These are phyloP conservation scores for Ottelia alismoides DNA, from an alignment of 106 monocot species.

Conservation along the genomic window DNA sequence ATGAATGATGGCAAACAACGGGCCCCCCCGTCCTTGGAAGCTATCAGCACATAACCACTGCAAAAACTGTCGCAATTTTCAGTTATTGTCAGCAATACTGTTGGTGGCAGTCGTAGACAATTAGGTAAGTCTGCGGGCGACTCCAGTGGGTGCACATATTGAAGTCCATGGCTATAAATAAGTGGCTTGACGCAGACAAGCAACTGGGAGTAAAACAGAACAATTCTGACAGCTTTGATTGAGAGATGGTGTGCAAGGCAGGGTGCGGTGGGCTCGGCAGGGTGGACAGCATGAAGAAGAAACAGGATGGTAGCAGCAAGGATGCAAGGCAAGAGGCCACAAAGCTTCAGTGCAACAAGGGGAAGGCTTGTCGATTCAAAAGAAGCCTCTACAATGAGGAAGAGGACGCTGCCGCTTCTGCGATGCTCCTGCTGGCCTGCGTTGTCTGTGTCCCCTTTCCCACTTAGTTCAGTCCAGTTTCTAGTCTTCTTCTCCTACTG, in stretches of 20 bases:
- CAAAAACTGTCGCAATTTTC: not conserved
- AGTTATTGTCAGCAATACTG: not conserved
- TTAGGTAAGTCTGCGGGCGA: constrained; percentile 6
- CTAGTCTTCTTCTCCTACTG: not conserved
- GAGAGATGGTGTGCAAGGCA: constrained; percentile 8
- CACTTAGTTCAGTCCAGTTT: not conserved
- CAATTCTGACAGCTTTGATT: too few species aligned
- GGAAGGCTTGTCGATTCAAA: constrained; percentile 11
- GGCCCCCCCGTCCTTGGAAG: not conserved
- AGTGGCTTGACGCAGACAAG: too few species aligned
- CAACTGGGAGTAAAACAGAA: too few species aligned
- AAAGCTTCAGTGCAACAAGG: constrained; percentile 10
- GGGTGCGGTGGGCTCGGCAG: constrained; percentile 2
- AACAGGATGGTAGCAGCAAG: not conserved
- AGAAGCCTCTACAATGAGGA: constrained; percentile 5
- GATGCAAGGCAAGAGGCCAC: not conserved
- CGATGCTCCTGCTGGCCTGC: constrained; percentile 9
- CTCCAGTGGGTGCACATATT: not conserved
- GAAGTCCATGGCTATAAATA: too few species aligned
- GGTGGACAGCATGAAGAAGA: constrained; percentile 4
- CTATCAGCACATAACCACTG: not conserved
- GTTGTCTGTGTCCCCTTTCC: constrained; percentile 6
- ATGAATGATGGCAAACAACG: not conserved
- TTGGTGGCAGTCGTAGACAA: constrained; percentile 1
- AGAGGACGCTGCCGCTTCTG: constrained; percentile 10